A percentile compares a stretch with the other conserved stretches of the same genome.
Conservation (phyloP, 225 moss, liverwort and hornwort genomes). For the Polytrichum formosum region DNA sequence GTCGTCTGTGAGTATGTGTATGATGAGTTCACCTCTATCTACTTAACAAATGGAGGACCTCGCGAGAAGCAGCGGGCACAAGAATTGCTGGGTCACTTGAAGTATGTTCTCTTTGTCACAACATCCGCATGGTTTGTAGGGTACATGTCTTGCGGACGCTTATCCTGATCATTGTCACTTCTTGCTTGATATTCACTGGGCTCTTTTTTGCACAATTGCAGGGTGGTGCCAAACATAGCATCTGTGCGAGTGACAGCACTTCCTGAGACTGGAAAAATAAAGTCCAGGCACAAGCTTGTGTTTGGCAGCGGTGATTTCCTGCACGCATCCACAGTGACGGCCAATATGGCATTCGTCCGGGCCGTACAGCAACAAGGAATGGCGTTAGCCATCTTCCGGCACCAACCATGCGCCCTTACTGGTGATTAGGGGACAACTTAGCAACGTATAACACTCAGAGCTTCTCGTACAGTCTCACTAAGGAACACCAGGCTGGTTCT, state of each 20-base stretch:
- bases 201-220: constrained; percentile 22
- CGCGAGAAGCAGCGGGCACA: constrained; percentile 67
- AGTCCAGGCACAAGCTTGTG: constrained; percentile 79
- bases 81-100: constrained; percentile 51
- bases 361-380: constrained; percentile 77
- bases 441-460: too few species aligned
- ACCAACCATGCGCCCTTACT: constrained; percentile 82
- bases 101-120: constrained; percentile 28
- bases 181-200: neutral
- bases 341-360: constrained; percentile 87
- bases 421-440: constrained; percentile 32
- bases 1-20: constrained; percentile 70
- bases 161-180: neutral
- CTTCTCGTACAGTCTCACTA: too few species aligned
- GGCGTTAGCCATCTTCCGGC: constrained; percentile 66
- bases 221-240: constrained; percentile 63
- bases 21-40: constrained; percentile 75
- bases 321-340: constrained; percentile 76
- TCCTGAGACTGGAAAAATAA: constrained; percentile 71
- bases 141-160: neutral
- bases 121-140: neutral
- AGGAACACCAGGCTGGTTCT: too few species aligned
- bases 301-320: constrained; percentile 83
- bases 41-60: constrained; percentile 55
- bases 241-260: constrained; percentile 75